Evolutionary conservation across 2,329 filamentous ascomycete species (phyloP).

Genomic region (Claviceps sorghi): DNA sequence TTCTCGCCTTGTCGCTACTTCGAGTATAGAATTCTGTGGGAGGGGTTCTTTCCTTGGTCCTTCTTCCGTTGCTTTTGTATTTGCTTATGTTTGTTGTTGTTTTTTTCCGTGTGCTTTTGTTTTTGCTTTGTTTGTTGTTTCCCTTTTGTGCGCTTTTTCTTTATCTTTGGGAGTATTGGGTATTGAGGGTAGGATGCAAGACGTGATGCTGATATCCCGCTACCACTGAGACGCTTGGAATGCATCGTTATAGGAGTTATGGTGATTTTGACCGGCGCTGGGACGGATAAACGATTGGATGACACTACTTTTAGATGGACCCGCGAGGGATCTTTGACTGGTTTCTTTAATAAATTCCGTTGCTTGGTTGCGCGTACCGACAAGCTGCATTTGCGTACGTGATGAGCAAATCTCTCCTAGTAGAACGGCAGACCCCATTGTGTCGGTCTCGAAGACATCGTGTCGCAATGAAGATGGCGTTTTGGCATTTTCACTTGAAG

Average conservation of each 20-base stretch:
- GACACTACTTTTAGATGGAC: neutral
- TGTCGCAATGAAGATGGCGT: too few relatives aligned
- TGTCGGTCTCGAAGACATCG: too few relatives aligned
- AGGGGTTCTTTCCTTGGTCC: neutral
- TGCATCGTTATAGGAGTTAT: neutral
- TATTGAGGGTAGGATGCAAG: neutral
- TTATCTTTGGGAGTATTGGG: neutral
- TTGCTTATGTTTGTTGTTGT: neutral
- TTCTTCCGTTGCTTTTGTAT: neutral
- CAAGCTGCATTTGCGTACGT: too few relatives aligned
- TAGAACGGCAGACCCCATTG: too few relatives aligned
- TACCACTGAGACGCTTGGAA: neutral
- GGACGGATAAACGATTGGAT: neutral
- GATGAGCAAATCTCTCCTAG: too few relatives aligned
- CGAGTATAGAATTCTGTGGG: neutral
- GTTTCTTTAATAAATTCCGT: too few relatives aligned
- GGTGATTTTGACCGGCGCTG: neutral
- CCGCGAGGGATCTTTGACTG: neutral
- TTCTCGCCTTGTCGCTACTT: neutral
- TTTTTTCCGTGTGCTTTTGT: neutral
- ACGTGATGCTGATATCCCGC: neutral
- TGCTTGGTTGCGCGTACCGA: too few relatives aligned
- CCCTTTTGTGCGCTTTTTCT: neutral
- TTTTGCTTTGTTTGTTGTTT: neutral
- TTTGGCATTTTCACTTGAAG: too few relatives aligned